Base-by-base conservation (phyloP, 2,329 filamentous ascomycete genomes). In the Cladophialophora psammophila region DNA sequence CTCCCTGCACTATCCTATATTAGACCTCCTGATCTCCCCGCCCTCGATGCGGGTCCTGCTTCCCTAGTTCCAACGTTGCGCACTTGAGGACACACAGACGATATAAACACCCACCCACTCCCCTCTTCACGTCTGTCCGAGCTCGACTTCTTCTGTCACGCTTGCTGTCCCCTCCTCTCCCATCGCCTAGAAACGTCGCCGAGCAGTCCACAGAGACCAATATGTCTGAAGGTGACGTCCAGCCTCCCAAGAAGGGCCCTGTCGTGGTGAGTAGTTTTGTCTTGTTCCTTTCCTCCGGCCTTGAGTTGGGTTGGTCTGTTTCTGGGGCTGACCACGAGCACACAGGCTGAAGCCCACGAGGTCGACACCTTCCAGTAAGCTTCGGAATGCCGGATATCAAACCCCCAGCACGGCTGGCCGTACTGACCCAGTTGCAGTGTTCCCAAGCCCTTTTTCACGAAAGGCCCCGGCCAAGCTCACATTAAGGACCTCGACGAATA, bases 401-500 rank as follows among this genome's bases (percentile, higher is more conserved):
- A 8, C 10, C 20, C 32, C 18, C 18, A 5, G 12, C n/a, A 32
- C 54, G 31, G 35, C 54, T 18, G 34, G 15, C 31, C 8, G n/a
- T 36, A 36, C 58, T 71, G 65, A 71, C 60, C 26, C 32, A n/a
- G 26, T 26, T 63, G 66, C 66, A 72, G 75, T 75, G 85, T 88
- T 58, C 87, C 87, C 69, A 80, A 87, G 70, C 81, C 80, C n/a
- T 85, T 85, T 76, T 78, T 80, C 74, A 78, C 82, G 50, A 89
- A 89, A 76, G 87, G 89, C 76, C 86, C 87, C 8, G 80, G 81
- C 64, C 85, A 84, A 73, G 85, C 87, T 52, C 87, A 90, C 77
- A 74, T 90, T 63, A 82, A 84, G 71, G 82, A 83, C 73, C 76
- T 90, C 56, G 85, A 88, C 67, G 83, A 89, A 75, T 90, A 90